These are phyloP conservation scores for Brassica rapa DNA, from an alignment of 345 rosid species.

Conservation along the genomic window DNA sequence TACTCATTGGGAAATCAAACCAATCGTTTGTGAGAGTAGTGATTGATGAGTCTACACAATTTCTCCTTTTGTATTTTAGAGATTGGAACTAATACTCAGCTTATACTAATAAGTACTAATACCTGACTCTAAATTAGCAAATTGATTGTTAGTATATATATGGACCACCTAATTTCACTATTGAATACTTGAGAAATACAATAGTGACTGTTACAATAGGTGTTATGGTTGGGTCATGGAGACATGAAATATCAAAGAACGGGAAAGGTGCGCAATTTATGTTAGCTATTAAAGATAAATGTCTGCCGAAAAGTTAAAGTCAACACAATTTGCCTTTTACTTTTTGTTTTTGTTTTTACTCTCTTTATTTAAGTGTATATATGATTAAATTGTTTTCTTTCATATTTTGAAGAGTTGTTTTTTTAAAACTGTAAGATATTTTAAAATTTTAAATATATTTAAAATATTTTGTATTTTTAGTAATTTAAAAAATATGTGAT, in stretches of 20 bases:
- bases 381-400: neutral
- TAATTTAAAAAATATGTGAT: neutral
- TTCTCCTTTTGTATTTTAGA: neutral
- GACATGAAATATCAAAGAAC: conserved; percentile 37
- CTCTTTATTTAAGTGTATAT: neutral
- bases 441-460: no score
- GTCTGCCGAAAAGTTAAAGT: conserved; percentile 34
- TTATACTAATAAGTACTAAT: neutral
- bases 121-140: conserved; percentile 12
- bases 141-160: conserved; percentile 3
- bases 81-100: neutral
- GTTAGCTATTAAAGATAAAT: conserved; percentile 28
- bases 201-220: conserved; percentile 11
- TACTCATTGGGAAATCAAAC: conserved; percentile 14
- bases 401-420: neutral
- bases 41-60: neutral
- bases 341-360: neutral
- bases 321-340: conserved; percentile 18
- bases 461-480: no score
- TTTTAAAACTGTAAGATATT: neutral
- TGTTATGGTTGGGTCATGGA: conserved; percentile 24
- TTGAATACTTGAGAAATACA: neutral
- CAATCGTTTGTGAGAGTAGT: conserved; percentile 1
- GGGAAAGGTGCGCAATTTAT: conserved; percentile 34
- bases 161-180: conserved; percentile 30